Percentiles rank a stretch among this genome's conserved stretches.
These are phyloP conservation scores for Medicago ruthenica DNA, from an alignment of 306 rosid genomes.

Conservation along the genomic window DNA sequence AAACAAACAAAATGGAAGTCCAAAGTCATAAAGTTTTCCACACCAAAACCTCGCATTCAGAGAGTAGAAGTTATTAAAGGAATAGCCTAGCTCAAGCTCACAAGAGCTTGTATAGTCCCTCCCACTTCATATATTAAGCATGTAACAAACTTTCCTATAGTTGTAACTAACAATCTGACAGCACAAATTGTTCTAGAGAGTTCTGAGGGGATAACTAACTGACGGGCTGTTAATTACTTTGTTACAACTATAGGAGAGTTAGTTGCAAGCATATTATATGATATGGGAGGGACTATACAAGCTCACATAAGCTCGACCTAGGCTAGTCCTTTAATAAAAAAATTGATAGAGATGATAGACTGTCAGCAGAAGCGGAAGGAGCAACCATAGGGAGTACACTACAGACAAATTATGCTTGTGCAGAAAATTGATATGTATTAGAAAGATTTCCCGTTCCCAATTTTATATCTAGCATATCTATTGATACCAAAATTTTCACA, in stretches of 20 bases:
- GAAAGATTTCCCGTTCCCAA: neutral
- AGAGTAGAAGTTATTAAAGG: neutral
- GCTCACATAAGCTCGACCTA: neutral
- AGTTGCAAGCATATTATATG: neutral
- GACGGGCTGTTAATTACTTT: neutral
- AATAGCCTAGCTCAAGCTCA: neutral
- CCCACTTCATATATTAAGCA: neutral
- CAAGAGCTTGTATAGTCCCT: neutral
- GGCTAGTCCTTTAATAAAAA: conserved; percentile 1
- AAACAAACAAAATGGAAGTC: conserved; percentile 7
- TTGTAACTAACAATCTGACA: too few species aligned
- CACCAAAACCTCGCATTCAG: conserved; percentile 1
- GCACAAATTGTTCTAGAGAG: too few species aligned
- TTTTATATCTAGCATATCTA: conserved; percentile 3
- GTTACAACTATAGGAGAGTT: neutral
- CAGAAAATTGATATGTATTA: conserved; percentile 9
- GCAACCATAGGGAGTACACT: conserved; percentile 17
- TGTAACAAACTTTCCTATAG: neutral
- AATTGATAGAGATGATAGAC: conserved; percentile 7
- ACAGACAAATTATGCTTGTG: conserved; percentile 12
- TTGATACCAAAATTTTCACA: conserved; percentile 16
- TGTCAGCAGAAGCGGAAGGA: conserved; percentile 24
- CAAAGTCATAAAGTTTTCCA: conserved; percentile 13
- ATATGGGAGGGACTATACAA: neutral
- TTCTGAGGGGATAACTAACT: neutral